phyloP scores from a whole-genome alignment of 768 basidiomycete genomes.

The Phylloporus sp. region DNA sequence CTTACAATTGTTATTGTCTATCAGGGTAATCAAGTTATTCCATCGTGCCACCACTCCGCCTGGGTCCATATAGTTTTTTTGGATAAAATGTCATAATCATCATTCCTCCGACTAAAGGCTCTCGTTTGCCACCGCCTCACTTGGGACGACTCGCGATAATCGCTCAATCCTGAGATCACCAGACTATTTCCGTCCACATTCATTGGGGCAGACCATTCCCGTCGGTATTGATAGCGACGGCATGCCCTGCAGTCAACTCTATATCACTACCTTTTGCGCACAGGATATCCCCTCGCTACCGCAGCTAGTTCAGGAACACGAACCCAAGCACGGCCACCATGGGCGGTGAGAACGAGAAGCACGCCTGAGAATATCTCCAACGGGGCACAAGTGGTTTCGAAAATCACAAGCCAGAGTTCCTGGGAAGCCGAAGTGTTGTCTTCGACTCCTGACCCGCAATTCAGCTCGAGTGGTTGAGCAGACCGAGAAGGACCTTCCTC shows the following conservation, averaged over 20 bases:
- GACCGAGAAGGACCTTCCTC: not conserved
- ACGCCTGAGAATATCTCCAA: conserved; percentile 5
- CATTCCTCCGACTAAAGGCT: not conserved
- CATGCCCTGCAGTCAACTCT: not conserved
- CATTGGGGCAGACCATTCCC: conserved; percentile 9
- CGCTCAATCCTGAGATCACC: conserved; percentile 14
- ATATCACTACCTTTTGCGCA: not conserved
- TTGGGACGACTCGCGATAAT: conserved; percentile 10
- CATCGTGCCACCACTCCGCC: conserved; percentile 10
- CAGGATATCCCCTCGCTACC: not conserved
- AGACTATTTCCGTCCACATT: conserved; percentile 5
- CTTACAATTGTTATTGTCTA: not conserved
- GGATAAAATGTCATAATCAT: conserved; percentile 1
- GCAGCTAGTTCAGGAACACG: not conserved
- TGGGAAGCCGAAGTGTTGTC: not conserved
- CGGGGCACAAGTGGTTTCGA: not conserved
- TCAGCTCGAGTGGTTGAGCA: not conserved
- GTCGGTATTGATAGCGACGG: not conserved
- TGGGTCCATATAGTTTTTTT: not conserved
- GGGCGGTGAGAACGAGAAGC: conserved; percentile 7
- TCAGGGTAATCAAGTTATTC: conserved; percentile 9
- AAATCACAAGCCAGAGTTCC: conserved; percentile 17
- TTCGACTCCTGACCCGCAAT: not conserved
- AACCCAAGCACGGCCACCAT: conserved; percentile 6
- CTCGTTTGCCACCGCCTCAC: conserved; percentile 7